phyloP scores from a whole-genome alignment of 768 basidiomycete species.

The Hygrocybe punicea region DNA sequence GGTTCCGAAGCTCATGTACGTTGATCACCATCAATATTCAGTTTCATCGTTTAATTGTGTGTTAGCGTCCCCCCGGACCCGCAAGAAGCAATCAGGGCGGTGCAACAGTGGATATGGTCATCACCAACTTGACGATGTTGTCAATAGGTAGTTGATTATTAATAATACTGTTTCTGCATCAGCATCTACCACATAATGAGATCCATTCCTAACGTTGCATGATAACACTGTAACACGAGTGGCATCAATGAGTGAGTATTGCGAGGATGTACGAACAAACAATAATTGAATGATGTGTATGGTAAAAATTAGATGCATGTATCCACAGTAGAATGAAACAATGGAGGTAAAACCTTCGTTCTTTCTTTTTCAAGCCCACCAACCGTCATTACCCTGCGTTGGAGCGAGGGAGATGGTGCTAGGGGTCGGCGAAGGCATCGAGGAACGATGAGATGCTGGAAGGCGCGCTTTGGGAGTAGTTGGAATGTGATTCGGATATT shows the following conservation, averaged over 20 bases:
- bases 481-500: conserved; percentile 36
- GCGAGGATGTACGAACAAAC: background rate
- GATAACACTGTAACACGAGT: background rate
- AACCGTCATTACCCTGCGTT: conserved; percentile 70
- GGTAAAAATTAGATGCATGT: background rate
- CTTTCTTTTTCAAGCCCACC: conserved; percentile 71
- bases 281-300: background rate
- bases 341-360: too few species aligned
- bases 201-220: conserved; percentile 30
- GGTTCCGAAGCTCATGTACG: conserved; percentile 75
- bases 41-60: conserved; percentile 3
- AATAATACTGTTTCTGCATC: background rate
- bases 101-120: conserved; percentile 79
- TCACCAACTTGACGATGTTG: conserved; percentile 7
- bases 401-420: conserved; percentile 72
- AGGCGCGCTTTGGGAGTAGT: conserved; percentile 36
- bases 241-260: conserved; percentile 2
- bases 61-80: conserved; percentile 69
- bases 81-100: conserved; percentile 57
- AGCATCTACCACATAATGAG: conserved; percentile 13
- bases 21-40: conserved; percentile 14
- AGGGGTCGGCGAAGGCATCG: conserved; percentile 66
- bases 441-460: conserved; percentile 25
- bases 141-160: too few species aligned
- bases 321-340: background rate